Base-by-base conservation (phyloP, 164 flowering plant genomes). In the Stephania yunnanensis region DNA sequence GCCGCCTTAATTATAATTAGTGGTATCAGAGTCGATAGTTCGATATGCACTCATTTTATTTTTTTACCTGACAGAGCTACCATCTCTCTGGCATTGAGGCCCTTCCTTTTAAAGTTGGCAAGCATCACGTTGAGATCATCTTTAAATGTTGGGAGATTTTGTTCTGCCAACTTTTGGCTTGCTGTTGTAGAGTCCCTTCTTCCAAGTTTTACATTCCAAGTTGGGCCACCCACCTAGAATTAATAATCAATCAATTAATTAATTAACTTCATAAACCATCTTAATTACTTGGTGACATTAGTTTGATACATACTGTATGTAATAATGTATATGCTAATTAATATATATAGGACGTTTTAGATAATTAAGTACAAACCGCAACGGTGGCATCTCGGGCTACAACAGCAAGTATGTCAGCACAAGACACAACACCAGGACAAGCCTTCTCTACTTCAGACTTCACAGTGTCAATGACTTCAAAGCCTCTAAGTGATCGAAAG, bases 181-280 rank as follows among this genome's bases (percentile, higher is more conserved):
- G 89, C 80, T 7, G 83, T 85, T 2, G 78, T 85, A 0, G 89
- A 83, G 69, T 88, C 91, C 70, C 84, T 83, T 72, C 91, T 78
- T 53, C 91, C 90, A 25, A 84, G 80, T 44, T 74, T 78, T 46
- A 88, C 89, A 1, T 73, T 52, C 91, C 91, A 88, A 17, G 84
- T 70, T 15, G 89, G 87, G 10, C 89, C 89, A 50, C 55, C 55
- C 55, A 50, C 55, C 55, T 50, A 45, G 15, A 25, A 25, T 25
- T 25, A 25, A 50, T 50, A 8, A 8, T 48, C 13, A 48, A 48
- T 48, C 13, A 48, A 48, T 8, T 0, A 48, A 48, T 52, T 48
- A 71, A 15, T 36, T 7, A 46, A 68, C 17, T 11, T 9, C 20
- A 68, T 36, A 36, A 36, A 36, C 42, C 42, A 36, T 36, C 42